Base-by-base conservation (phyloP, 2,329 filamentous ascomycete species). In the Aspergillus proliferans region DNA sequence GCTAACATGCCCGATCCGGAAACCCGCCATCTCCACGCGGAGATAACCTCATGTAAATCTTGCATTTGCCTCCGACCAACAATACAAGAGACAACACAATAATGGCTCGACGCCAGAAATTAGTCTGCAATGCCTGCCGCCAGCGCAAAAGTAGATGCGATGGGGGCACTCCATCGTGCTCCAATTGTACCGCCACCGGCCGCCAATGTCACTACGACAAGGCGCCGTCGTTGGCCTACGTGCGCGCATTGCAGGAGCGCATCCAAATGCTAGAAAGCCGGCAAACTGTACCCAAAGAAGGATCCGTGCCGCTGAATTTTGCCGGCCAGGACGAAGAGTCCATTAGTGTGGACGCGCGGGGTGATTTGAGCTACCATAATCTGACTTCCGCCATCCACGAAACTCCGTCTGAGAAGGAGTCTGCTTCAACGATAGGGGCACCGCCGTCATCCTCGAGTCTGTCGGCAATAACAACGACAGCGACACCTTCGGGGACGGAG, bases 111-210 rank as follows among this genome's bases (percentile, higher is more conserved):
- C 34, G 38, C 33, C 47, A 46, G 4, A 49, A 49, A 41, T 18
- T 45, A 10, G 47, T 49, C 2, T 49, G 47, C 36, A 45, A 42
- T 30, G 40, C 43, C 9, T 49, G 47, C 18, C 43, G 47, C 22
- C 47, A 43, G 14, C 42, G 47, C n/a, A 49, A 49, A 34, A 49
- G 42, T 26, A 49, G 39, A 49, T 49, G 47, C 34, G 47, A 49
- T 42, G 47, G 47, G 9, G 21, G 8, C 15, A 39, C 43, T 5
- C 47, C 47, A 10, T 19, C 41, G 8, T 49, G 47, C 22, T 49
- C 47, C 22, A 33, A 43, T 39, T 49, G 47, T 34, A 18, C 38
- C n/a, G 26, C 43, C 12, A 49, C 14, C 10, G 34, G 21, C 26
- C 45, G 41, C 15, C n/a, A 42, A 18, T 49, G 47, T 26, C 42